Evolutionary conservation across 768 basidiomycete species (phyloP).

Genomic region (Boletellus sp.): DNA sequence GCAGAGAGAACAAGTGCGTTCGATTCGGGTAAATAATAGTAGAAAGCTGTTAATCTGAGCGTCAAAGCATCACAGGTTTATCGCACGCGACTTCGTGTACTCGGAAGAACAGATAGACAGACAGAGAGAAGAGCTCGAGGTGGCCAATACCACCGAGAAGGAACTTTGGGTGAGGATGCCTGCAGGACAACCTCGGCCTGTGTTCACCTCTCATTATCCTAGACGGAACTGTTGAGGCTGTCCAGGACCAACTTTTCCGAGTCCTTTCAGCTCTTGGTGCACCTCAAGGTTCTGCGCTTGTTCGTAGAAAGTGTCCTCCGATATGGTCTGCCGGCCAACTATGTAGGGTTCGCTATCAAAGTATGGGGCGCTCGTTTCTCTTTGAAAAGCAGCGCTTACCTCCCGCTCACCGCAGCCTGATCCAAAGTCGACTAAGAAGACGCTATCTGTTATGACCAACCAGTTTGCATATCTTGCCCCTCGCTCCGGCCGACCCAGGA

Average conservation of each 20-base stretch:
- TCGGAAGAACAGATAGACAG: constrained; percentile 78
- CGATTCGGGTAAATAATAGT: background rate
- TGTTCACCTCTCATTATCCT: constrained; percentile 4
- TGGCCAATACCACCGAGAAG: constrained; percentile 84
- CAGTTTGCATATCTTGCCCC: constrained; percentile 82
- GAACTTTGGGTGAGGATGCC: constrained; percentile 84
- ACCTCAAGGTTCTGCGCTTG: constrained; percentile 85
- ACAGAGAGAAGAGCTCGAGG: constrained; percentile 76
- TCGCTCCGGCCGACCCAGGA: constrained; percentile 51
- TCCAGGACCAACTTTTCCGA: constrained; percentile 97
- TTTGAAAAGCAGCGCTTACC: constrained; percentile 1
- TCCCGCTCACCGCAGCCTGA: constrained; percentile 60
- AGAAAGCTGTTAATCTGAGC: constrained; percentile 2
- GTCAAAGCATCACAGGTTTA: constrained; percentile 55
- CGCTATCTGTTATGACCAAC: constrained; percentile 62
- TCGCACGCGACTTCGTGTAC: constrained; percentile 90
- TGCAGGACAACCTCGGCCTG: background rate
- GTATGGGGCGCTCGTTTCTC: constrained; percentile 36
- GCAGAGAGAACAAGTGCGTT: constrained; percentile 87
- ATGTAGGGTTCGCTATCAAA: constrained; percentile 77
- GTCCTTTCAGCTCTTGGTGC: constrained; percentile 89
- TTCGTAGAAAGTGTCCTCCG: constrained; percentile 95
- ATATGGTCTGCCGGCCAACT: constrained; percentile 93
- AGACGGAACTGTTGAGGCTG: constrained; percentile 90
- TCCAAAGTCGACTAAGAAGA: constrained; percentile 76